Conservation (phyloP, 2,329 filamentous ascomycete species). For the Pochonia chlamydosporia region DNA sequence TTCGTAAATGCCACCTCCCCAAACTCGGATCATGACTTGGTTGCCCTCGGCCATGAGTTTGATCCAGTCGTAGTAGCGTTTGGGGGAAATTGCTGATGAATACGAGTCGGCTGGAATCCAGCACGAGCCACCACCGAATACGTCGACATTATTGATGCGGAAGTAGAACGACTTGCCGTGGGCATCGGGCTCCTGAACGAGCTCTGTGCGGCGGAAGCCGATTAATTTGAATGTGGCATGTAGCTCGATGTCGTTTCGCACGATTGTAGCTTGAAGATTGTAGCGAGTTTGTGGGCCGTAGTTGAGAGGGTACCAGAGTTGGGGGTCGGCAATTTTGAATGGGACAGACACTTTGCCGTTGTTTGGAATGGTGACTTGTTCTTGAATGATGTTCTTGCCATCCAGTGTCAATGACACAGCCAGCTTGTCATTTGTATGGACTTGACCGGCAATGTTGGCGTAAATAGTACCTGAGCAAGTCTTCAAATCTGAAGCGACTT, state of each 20-base stretch:
- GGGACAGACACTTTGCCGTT: constrained; percentile 4
- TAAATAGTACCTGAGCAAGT: constrained; percentile 24
- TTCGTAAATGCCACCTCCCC: constrained; percentile 44
- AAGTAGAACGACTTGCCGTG: constrained; percentile 71
- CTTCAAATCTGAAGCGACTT: constrained; percentile 23
- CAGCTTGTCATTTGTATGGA: constrained; percentile 18
- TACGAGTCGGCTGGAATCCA: constrained; percentile 79
- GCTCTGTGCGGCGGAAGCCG: constrained; percentile 56
- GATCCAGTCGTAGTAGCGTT: constrained; percentile 47
- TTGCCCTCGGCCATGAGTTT: constrained; percentile 55
- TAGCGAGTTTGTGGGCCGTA: constrained; percentile 10
- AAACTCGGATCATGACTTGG: constrained; percentile 20
- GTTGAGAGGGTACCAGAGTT: constrained; percentile 14
- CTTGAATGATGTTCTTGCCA: constrained; percentile 11
- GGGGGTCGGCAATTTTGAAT: constrained; percentile 32
- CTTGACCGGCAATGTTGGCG: constrained; percentile 29
- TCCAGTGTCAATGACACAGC: constrained; percentile 19
- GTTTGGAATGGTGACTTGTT: neutral
- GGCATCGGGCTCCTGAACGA: constrained; percentile 49
- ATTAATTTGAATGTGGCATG: constrained; percentile 41
- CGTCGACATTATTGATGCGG: constrained; percentile 62
- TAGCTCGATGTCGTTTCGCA: neutral
- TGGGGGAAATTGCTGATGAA: constrained; percentile 57
- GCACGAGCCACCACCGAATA: constrained; percentile 71
- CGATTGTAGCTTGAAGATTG: neutral